These are phyloP conservation scores for Ustilago trichophora DNA, from an alignment of 1,284 basidiomycete genomes.

Conservation along the genomic window DNA sequence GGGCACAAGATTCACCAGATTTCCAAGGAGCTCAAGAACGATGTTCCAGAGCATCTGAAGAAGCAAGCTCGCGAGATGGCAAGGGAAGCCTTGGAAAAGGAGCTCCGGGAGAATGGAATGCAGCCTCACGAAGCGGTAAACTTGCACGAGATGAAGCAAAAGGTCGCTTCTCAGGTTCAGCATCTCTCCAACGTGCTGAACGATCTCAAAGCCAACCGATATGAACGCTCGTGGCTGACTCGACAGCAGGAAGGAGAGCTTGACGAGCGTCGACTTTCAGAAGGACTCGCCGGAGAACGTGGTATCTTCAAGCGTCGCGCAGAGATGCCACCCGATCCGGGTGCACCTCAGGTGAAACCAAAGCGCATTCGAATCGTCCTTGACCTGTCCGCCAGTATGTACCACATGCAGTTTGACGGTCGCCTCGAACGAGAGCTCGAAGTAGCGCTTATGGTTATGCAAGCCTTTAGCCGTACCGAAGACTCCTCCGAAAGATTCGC, in stretches of 20 bases:
- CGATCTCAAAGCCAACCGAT: conserved; percentile 66
- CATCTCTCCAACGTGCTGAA: conserved; percentile 61
- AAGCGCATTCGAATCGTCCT: conserved; percentile 67
- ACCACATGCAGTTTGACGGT: conserved; percentile 65
- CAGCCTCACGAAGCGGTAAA: conserved; percentile 62
- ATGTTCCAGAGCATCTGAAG: conserved; percentile 66
- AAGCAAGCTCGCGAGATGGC: conserved; percentile 67
- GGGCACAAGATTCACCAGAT: conserved; percentile 66
- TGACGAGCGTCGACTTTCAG: conserved; percentile 65
- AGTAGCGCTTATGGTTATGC: conserved; percentile 65
- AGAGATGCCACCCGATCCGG: conserved; percentile 63
- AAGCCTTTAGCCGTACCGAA: conserved; percentile 60
- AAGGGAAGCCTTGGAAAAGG: conserved; percentile 63
- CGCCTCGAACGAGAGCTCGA: conserved; percentile 61
- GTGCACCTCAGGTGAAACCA: conserved; percentile 66
- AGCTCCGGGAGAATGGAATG: conserved; percentile 64
- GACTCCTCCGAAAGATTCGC: conserved; percentile 52
- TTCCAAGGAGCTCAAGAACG: conserved; percentile 61
- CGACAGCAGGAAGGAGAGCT: conserved; percentile 67
- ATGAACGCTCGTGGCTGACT: conserved; percentile 67
- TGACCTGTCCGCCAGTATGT: conserved; percentile 64
- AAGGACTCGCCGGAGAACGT: conserved; percentile 67
- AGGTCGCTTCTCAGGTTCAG: conserved; percentile 56
- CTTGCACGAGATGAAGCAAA: conserved; percentile 60
- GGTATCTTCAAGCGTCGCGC: conserved; percentile 65